phyloP scores from a whole-genome alignment of 192 early-diverging fungal genomes.

The Backusella tuberculispora region DNA sequence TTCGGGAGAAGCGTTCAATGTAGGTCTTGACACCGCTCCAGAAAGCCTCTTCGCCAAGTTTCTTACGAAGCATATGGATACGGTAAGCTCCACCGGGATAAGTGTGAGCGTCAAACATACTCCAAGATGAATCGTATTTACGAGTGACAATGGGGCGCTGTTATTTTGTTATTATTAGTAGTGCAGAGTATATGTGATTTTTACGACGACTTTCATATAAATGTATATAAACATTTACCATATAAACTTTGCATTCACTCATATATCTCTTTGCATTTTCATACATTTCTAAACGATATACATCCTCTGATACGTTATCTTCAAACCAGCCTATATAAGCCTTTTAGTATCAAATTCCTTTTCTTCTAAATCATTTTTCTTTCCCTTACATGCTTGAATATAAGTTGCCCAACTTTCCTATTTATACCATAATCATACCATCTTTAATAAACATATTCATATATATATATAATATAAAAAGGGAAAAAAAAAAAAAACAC shows the following conservation, averaged over 20 bases:
- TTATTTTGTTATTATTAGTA: slow-evolving; percentile 34
- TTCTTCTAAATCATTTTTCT: not conserved
- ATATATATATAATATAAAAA: too few species aligned
- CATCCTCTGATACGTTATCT: slow-evolving; percentile 45
- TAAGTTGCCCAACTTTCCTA: slow-evolving; percentile 60
- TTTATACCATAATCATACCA: too few species aligned
- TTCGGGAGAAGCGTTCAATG: slow-evolving; percentile 41
- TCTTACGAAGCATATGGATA: slow-evolving; percentile 54
- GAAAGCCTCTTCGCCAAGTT: slow-evolving; percentile 54
- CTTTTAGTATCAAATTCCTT: not conserved
- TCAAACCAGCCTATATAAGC: slow-evolving; percentile 31
- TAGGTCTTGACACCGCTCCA: slow-evolving; percentile 53
- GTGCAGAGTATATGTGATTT: not conserved
- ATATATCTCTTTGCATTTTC: slow-evolving; percentile 33
- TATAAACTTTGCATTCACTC: slow-evolving; percentile 29
- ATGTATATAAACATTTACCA: not conserved
- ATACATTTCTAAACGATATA: slow-evolving; percentile 39
- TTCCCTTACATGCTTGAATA: slow-evolving; percentile 36
- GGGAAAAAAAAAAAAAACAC: not conserved
- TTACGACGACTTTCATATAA: too few species aligned
- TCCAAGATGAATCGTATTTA: slow-evolving; percentile 54
- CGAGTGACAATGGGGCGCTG: slow-evolving; percentile 54
- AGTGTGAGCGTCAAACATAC: slow-evolving; percentile 56
- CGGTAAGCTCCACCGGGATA: slow-evolving; percentile 58
- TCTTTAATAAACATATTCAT: too few species aligned